These are phyloP conservation scores for Solanum verrucosum DNA, from an alignment of 257 asterid species.

Conservation along the genomic window DNA sequence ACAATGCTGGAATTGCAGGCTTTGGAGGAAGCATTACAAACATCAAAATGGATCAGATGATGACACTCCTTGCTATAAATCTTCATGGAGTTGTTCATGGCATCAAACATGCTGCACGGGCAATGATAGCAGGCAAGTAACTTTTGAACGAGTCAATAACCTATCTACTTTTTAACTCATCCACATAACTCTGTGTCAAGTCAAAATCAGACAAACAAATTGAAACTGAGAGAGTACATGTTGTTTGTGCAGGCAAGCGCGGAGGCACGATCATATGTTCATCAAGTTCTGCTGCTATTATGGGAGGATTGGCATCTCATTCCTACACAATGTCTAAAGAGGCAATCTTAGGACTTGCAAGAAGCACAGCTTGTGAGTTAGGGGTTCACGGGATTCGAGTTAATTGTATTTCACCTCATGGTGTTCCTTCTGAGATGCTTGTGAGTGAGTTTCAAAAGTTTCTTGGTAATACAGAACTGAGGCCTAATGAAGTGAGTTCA, in stretches of 20 bases:
- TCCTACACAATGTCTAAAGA: neutral
- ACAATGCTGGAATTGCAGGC: conserved; percentile 2
- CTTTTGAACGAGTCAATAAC: neutral
- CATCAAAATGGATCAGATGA: neutral
- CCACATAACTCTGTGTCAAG: no score
- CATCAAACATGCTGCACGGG: neutral
- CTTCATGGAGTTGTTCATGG: neutral
- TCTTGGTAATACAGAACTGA: neutral
- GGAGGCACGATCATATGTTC: neutral
- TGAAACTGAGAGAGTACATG: neutral
- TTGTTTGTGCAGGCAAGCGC: neutral
- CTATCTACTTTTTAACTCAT: neutral
- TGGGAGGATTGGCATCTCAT: neutral
- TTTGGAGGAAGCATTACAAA: conserved; percentile 2
- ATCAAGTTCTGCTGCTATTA: neutral
- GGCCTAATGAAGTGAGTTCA: neutral
- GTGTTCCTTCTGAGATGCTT: conserved; percentile 2
- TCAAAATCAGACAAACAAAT: neutral
- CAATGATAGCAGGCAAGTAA: neutral
- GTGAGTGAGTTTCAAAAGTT: neutral
- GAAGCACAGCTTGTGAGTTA: neutral
- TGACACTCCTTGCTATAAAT: neutral
- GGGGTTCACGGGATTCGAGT: neutral
- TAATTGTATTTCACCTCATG: neutral
- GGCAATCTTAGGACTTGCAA: neutral